Evolutionary conservation across 345 rosid species (phyloP), one percentile per base, ranked within the genome.

Genomic region (Acer yangbiense): DNA sequence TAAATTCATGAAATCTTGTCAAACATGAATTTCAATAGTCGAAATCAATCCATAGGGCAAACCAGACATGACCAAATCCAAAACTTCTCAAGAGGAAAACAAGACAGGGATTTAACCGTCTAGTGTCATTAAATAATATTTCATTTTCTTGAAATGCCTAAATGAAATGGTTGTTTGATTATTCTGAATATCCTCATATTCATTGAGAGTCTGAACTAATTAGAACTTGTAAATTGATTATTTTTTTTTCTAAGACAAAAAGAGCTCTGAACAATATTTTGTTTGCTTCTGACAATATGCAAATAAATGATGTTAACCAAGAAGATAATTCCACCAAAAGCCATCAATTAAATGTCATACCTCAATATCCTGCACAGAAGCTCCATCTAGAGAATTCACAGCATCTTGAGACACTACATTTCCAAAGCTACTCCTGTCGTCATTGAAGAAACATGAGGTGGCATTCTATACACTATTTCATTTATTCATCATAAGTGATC

Each of bases 321-420:
- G 14, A 70, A 29, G 46, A 21, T 48, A 43, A n/a, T 63, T 71
- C 41, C 74, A 73, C 21, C 61, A 77, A 27, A 66, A 60, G 80
- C 54, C 68, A 17, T n/a, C 17, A 12, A 68, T 72, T 27, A 75
- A 76, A 5, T 2, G 48, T 10, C 83, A 76, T 87, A 90, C 98
- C 97, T 91, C 94, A 74, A 65, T 83, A 70, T 85, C 89, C 75
- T 77, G 89, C 71, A 78, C 60, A 35, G 90, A 80, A 84, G 87
- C 78, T 76, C 86, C 93, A 85, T 88, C 89, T 65, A 44, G 65
- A 55, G 83, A 84, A 71, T 79, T 74, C 65, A 76, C 74, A 78
- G 82, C 72, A 72, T 81, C 88, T 77, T 85, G 90, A 80, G 92
- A 78, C 10, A 69, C 75, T 48, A 80, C 70, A 83, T 69, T 86